phyloP scores from a whole-genome alignment of 2,329 filamentous ascomycete species.

The Penicillium olsonii region DNA sequence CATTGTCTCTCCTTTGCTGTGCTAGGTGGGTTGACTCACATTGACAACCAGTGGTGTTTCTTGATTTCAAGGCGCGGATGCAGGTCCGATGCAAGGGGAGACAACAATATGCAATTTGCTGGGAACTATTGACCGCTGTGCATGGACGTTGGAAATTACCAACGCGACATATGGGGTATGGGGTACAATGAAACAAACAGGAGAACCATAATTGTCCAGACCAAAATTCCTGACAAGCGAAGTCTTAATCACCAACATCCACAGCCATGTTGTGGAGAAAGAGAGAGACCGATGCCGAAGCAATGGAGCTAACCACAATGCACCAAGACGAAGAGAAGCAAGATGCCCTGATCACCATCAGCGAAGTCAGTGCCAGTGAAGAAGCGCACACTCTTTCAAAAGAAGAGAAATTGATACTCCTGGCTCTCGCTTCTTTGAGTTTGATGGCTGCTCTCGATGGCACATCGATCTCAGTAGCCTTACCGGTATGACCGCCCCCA shows the following conservation, averaged over 20 bases:
- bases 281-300: not conserved
- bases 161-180: not conserved
- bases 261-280: not conserved
- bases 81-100: not conserved
- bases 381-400: not conserved
- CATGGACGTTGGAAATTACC: not conserved
- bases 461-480: slow-evolving; percentile 64
- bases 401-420: not conserved
- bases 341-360: not conserved
- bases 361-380: too few relatives aligned
- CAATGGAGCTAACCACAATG: not conserved
- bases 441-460: slow-evolving; percentile 67
- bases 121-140: not conserved
- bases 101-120: not conserved
- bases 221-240: not conserved
- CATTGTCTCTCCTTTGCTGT: not conserved
- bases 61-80: not conserved
- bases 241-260: not conserved
- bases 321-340: not conserved
- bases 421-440: slow-evolving; percentile 49
- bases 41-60: not conserved
- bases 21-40: not conserved
- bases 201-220: too few relatives aligned
- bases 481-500: slow-evolving; percentile 42
- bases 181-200: not conserved